Evolutionary conservation across 2,329 filamentous ascomycete genomes (phyloP), one percentile per base, ranked within the genome.

Genomic region (Fusarium miscanthi): DNA sequence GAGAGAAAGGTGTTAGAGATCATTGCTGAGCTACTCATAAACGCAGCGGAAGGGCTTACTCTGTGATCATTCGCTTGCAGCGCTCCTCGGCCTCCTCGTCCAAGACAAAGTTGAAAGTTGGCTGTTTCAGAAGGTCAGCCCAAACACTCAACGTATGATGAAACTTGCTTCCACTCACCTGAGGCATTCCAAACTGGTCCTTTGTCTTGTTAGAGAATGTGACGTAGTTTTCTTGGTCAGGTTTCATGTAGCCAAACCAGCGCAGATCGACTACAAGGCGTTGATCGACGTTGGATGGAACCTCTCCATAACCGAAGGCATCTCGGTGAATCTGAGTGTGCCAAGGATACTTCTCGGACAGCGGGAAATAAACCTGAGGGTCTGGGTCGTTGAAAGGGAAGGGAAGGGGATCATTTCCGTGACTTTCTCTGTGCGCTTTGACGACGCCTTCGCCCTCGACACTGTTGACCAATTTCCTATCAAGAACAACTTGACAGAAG

Each of bases 221-320:
- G 14, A 64, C 57, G 1, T 12, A 38, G 40, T 64, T 64, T 0
- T 53, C 38, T 0, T 40, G 1, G 6, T 62, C 38, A 21, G 61
- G 61, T 17, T 64, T 43, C 46, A 62, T 52, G 8, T 62, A 64
- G 27, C 45, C 48, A 61, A 64, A 64, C 61, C 61, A 64, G 30
- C 61, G 61, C 11, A 62, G 45, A 35, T 64, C 61, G 0, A 64
- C 61, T 1, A 62, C 40, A 0, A 64, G 61, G 0, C 61, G 61
- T 43, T 64, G 61, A 6, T 64, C 61, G 1, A 64, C 42, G 27
- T 60, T 62, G 0, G 61, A 43, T 0, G 57, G 61, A 0, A 64
- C 61, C 3, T 64, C 57, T 3, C 57, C 61, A 11, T 64, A 64
- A 1, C 57, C 61, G 12, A 64, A 64, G 7, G 61, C 57, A 33